A percentile compares a stretch with the other conserved stretches of the same genome.
Evolutionary conservation across 148 eudicot genomes (phyloP).

Genomic region (Mesembryanthemum crystallinum): DNA sequence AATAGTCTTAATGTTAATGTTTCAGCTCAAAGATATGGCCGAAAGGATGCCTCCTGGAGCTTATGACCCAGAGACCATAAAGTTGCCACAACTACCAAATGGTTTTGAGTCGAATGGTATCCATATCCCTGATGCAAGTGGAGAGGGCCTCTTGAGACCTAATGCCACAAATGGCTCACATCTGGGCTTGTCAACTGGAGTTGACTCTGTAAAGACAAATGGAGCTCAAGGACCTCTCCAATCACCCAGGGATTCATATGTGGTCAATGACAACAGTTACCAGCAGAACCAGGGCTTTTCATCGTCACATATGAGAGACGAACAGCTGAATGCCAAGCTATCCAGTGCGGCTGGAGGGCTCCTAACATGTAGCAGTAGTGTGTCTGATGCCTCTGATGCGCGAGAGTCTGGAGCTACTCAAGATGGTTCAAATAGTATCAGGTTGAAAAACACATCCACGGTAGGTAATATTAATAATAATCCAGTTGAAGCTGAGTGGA

Average conservation of each 20-base stretch:
- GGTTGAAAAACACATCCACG: slow-evolving; percentile 37
- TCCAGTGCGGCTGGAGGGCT: slow-evolving; percentile 38
- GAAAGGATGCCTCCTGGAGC: slow-evolving; percentile 84
- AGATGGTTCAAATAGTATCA: slow-evolving; percentile 46
- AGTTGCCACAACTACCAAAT: slow-evolving; percentile 44
- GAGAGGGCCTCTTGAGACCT: slow-evolving; percentile 36
- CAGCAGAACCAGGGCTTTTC: slow-evolving; percentile 35
- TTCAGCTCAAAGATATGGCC: slow-evolving; percentile 92
- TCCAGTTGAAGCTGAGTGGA: slow-evolving; percentile 93
- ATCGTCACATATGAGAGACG: slow-evolving; percentile 40
- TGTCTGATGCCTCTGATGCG: slow-evolving; percentile 44
- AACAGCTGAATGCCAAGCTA: slow-evolving; percentile 30
- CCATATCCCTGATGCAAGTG: slow-evolving; percentile 47
- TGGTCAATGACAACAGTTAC: slow-evolving; percentile 30
- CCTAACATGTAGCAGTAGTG: slow-evolving; percentile 37
- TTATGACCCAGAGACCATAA: slow-evolving; percentile 51
- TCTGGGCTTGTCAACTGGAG: slow-evolving; percentile 28
- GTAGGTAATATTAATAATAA: slow-evolving; percentile 37
- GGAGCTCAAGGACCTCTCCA: slow-evolving; percentile 37
- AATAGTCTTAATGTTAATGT: not conserved
- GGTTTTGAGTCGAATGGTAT: slow-evolving; percentile 65
- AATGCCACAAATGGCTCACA: slow-evolving; percentile 33
- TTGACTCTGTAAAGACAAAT: slow-evolving; percentile 33
- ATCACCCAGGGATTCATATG: slow-evolving; percentile 34
- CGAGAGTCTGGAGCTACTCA: slow-evolving; percentile 39